phyloP scores from a whole-genome alignment of 441 rosid genomes.

The Pelargonium fulgidum region DNA sequence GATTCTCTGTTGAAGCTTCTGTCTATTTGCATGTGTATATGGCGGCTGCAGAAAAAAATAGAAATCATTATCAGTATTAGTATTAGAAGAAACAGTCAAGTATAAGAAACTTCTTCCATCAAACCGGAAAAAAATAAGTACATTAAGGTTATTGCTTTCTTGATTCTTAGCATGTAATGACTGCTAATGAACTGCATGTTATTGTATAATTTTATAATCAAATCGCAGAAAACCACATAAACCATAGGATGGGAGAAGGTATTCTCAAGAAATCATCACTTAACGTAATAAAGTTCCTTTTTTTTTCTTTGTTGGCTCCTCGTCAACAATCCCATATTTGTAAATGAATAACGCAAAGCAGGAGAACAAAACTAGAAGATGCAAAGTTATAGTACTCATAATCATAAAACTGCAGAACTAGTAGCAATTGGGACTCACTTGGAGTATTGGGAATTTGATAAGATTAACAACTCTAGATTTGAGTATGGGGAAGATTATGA shows the following conservation, averaged over 20 bases:
- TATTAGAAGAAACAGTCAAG: slow-evolving; percentile 9
- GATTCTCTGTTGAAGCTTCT: slow-evolving; percentile 67
- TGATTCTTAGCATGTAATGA: no score
- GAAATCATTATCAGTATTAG: slow-evolving; percentile 2
- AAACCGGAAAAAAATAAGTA: no score
- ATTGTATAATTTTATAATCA: no score
- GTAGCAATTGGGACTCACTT: not conserved
- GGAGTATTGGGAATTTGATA: not conserved
- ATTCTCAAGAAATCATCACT: no score
- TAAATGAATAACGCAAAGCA: not conserved
- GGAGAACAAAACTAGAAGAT: not conserved
- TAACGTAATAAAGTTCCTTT: no score
- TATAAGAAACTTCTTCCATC: no score
- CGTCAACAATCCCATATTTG: not conserved
- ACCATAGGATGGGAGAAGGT: no score
- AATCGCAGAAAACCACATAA: no score
- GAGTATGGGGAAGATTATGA: not conserved
- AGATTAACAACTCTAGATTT: not conserved
- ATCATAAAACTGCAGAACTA: not conserved
- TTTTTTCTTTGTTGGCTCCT: not conserved
- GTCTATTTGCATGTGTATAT: slow-evolving; percentile 49
- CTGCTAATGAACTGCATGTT: no score
- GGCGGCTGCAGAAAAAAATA: slow-evolving; percentile 41
- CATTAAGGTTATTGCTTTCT: no score
- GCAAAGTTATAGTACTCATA: not conserved